A percentile compares a stretch with the other conserved stretches of the same genome.
These are phyloP conservation scores for Ophiostoma sp. DNA, from an alignment of 2,329 filamentous ascomycete genomes.

Conservation along the genomic window DNA sequence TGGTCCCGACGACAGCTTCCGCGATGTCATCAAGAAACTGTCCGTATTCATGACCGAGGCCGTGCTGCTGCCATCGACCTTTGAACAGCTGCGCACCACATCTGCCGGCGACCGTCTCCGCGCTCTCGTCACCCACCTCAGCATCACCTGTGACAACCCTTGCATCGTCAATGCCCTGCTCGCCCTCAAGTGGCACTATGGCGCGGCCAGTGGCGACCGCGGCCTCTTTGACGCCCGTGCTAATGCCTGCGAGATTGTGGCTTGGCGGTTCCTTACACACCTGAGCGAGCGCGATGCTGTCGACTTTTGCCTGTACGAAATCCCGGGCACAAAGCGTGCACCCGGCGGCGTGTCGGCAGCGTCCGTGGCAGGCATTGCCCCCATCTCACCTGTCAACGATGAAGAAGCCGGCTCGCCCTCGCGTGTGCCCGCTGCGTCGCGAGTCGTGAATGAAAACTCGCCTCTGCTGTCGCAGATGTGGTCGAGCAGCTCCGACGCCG, in stretches of 20 bases:
- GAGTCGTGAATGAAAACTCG: slow-evolving; percentile 22
- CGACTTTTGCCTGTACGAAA: slow-evolving; percentile 67
- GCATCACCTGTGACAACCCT: slow-evolving; percentile 58
- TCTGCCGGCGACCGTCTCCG: slow-evolving; percentile 55
- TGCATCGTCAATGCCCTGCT: slow-evolving; percentile 67
- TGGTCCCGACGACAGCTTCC: slow-evolving; percentile 54
- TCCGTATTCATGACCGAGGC: slow-evolving; percentile 58
- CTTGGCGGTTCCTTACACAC: slow-evolving; percentile 69
- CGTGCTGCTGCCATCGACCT: slow-evolving; percentile 60
- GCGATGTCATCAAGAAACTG: slow-evolving; percentile 61
- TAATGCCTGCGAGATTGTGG: slow-evolving; percentile 73
- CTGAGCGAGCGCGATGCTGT: slow-evolving; percentile 69
- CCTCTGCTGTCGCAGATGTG: slow-evolving; percentile 25
- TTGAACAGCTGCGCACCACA: slow-evolving; percentile 67
- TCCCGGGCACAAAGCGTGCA: slow-evolving; percentile 43
- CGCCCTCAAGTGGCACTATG: slow-evolving; percentile 72
- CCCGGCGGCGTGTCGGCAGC: slow-evolving; percentile 25
- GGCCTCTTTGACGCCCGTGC: slow-evolving; percentile 64
- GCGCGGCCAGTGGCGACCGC: slow-evolving; percentile 57
- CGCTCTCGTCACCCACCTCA: slow-evolving; percentile 59
- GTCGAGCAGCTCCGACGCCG: slow-evolving; percentile 7
- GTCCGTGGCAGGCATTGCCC: neutral
- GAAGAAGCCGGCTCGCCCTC: slow-evolving; percentile 17
- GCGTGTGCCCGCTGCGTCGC: neutral
- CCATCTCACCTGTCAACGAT: slow-evolving; percentile 10